Conservation (phyloP, 1,284 basidiomycete species). For the Ustilago tritici region DNA sequence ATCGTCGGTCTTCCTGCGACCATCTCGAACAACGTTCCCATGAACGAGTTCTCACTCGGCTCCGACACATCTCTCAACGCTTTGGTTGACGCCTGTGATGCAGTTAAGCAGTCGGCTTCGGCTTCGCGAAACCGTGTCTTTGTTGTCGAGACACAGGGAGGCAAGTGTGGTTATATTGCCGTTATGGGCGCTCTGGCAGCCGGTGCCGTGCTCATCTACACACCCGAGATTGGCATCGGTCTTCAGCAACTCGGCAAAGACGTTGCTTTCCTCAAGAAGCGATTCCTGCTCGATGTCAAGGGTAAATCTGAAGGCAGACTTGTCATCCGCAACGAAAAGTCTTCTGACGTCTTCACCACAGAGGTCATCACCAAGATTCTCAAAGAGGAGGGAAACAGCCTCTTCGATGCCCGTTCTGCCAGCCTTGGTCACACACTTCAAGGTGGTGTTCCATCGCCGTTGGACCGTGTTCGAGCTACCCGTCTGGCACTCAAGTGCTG, state of each 20-base stretch:
- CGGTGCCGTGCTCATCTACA: conserved; percentile 92
- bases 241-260: conserved; percentile 85
- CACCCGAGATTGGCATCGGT: conserved; percentile 88
- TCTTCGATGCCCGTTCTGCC: conserved; percentile 95
- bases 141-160: conserved; percentile 97
- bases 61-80: conserved; percentile 96
- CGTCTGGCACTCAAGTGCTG: conserved; percentile 92
- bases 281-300: conserved; percentile 86
- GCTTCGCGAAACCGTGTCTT: conserved; percentile 95
- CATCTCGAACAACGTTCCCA: conserved; percentile 96
- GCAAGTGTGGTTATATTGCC: conserved; percentile 94
- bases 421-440: conserved; percentile 96
- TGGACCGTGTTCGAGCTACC: conserved; percentile 90
- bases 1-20: conserved; percentile 76
- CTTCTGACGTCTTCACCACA: conserved; percentile 90
- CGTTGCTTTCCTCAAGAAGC: conserved; percentile 86
- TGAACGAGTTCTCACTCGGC: conserved; percentile 95
- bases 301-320: conserved; percentile 92
- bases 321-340: conserved; percentile 83
- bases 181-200: conserved; percentile 94
- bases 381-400: conserved; percentile 86
- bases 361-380: conserved; percentile 93
- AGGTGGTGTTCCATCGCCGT: conserved; percentile 91
- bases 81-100: conserved; percentile 95
- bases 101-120: conserved; percentile 96